Base-by-base conservation (phyloP, 257 asterid genomes). In the Ocimum tenuiflorum region DNA sequence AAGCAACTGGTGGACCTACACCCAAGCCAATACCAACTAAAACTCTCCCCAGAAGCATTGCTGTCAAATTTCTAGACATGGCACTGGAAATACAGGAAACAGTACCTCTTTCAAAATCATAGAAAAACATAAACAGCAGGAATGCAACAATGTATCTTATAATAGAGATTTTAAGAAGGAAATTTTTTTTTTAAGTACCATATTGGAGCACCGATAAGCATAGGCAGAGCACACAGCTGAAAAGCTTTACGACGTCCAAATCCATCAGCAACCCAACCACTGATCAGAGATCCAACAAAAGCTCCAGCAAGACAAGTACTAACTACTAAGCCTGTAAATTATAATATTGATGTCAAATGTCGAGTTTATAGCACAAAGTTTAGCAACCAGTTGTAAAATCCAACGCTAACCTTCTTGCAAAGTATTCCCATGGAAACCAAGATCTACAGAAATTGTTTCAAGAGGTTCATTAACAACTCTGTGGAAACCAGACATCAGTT, bases 381-480 rank as follows among this genome's bases (percentile, higher is more conserved):
- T 42, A 38, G 22, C 3, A 6, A 45, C 20, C 46, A 38, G 45
- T 38, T 6, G 57, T 35, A 53, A 53, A 49, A 15, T 63, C 57
- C 61, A 27, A 57, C 18, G 11, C 64, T 69, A 68, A 83, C 96
- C 96, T 85, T 89, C 94, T 60, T 88, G 88, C 70, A 89, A 53
- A 63, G 94, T 81, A 72, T 83, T 77, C 68, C 96, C 96, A 22
- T 65, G 81, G 75, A 91, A 91, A 69, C 95, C 98, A 81, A 91
- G 96, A 77, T 88, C 96, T 19, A 59, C 55, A n/a, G 98, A 84
- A 68, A 91, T 91, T 51, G 78, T 77, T 87, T 91, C 98, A 47
- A 91, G 96, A 15, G 98, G 95, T 82, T 88, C 98, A 63, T 91
- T 91, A 36, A 91, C 96, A 63, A 91, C 95, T 64, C 98, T 88